phyloP scores from a whole-genome alignment of 371 early-diverging fungal species.

The Dichotomocladium elegans region DNA sequence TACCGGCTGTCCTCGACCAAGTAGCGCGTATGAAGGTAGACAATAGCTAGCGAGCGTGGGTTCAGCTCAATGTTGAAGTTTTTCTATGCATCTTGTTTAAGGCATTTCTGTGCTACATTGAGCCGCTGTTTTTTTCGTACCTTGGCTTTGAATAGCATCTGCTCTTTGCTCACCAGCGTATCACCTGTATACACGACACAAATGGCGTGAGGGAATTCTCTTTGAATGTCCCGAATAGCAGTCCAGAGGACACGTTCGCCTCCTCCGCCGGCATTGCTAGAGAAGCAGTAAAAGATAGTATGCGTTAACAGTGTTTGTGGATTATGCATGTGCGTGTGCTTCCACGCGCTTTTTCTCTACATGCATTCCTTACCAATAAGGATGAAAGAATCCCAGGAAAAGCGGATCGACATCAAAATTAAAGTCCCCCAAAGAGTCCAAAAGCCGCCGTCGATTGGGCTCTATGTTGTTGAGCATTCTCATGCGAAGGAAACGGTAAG shows the following conservation, averaged over 20 bases:
- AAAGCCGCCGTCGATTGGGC: constrained; percentile 16
- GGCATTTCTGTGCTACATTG: background rate
- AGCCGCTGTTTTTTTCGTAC: constrained; percentile 21
- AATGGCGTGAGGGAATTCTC: constrained; percentile 54
- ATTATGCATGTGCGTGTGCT: background rate
- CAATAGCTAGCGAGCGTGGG: constrained; percentile 51
- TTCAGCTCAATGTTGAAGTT: constrained; percentile 73
- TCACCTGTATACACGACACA: constrained; percentile 84
- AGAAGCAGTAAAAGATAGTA: background rate
- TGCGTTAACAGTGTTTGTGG: background rate
- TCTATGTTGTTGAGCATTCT: constrained; percentile 11
- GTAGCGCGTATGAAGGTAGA: constrained; percentile 57
- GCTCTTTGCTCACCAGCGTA: constrained; percentile 39
- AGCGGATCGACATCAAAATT: constrained; percentile 12
- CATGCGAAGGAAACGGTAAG: constrained; percentile 12
- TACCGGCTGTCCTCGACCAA: constrained; percentile 72
- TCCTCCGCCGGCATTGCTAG: constrained; percentile 89
- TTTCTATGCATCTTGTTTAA: constrained; percentile 31
- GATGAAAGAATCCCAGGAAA: constrained; percentile 84
- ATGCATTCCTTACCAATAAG: constrained; percentile 72
- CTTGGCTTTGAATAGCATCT: constrained; percentile 61
- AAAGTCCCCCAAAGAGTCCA: constrained; percentile 17
- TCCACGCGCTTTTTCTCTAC: no score
- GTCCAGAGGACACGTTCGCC: constrained; percentile 96
- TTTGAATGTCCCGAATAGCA: constrained; percentile 73